phyloP scores from a whole-genome alignment of 768 basidiomycete species.

The Lactarius hatsudake region DNA sequence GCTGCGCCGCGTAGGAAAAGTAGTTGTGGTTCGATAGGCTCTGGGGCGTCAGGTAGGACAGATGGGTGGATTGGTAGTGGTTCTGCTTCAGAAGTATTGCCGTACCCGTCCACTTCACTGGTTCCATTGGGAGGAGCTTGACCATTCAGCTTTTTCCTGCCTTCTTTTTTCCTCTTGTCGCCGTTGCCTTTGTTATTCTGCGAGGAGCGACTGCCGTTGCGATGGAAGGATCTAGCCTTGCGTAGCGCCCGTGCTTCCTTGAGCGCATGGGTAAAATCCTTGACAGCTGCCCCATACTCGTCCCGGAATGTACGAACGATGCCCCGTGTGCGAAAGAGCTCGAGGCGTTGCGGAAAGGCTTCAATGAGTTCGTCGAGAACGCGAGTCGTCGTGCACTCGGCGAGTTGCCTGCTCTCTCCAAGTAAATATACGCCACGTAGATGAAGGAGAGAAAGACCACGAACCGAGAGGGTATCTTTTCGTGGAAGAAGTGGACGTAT shows the following conservation, averaged over 20 bases:
- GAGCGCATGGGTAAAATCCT: conserved; percentile 79
- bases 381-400: conserved; percentile 77
- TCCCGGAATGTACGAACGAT: conserved; percentile 89
- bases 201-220: conserved; percentile 39
- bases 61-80: conserved; percentile 64
- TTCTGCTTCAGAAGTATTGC: conserved; percentile 51
- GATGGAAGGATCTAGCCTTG: conserved; percentile 58
- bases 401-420: conserved; percentile 62
- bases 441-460: conserved; percentile 29
- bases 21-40: conserved; percentile 82
- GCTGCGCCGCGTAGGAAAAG: conserved; percentile 82
- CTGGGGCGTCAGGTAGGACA: conserved; percentile 72
- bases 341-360: conserved; percentile 68
- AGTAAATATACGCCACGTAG: conserved; percentile 23
- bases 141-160: conserved; percentile 47
- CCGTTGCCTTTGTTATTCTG: conserved; percentile 48
- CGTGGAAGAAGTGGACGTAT: conserved; percentile 93
- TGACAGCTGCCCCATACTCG: conserved; percentile 68
- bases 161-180: conserved; percentile 50
- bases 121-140: conserved; percentile 71
- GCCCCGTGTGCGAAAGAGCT: conserved; percentile 86
- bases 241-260: conserved; percentile 72
- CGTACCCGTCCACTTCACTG: conserved; percentile 43
- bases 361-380: conserved; percentile 78
- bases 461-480: conserved; percentile 90